Evolutionary conservation across 2,329 filamentous ascomycete genomes (phyloP).

Genomic region (Colletotrichum sp.): DNA sequence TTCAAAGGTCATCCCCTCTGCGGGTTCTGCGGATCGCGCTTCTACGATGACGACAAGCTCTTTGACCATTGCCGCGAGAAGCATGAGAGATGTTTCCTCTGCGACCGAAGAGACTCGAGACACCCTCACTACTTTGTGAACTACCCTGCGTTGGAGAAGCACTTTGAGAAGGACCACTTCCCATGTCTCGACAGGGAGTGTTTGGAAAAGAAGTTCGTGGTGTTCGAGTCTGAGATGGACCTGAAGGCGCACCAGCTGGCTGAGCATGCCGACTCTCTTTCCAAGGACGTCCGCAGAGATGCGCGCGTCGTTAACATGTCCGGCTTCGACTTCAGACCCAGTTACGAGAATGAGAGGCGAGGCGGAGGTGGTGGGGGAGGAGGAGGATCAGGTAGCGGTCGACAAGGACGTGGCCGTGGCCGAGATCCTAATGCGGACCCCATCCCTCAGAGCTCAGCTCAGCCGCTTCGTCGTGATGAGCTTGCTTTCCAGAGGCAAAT

Average conservation of each 20-base stretch:
- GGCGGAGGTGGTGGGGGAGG: conserved; percentile 47
- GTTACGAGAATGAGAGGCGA: conserved; percentile 70
- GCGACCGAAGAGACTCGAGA: conserved; percentile 73
- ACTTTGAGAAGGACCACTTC: conserved; percentile 89
- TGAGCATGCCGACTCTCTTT: conserved; percentile 78
- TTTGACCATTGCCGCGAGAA: conserved; percentile 92
- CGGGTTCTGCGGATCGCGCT: conserved; percentile 87
- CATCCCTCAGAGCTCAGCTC: conserved; percentile 76
- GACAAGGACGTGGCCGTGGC: conserved; percentile 62
- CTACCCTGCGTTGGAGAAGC: conserved; percentile 83
- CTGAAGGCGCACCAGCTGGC: conserved; percentile 91
- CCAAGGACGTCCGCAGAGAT: conserved; percentile 84
- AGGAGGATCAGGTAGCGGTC: conserved; percentile 37
- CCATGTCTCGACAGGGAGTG: conserved; percentile 86
- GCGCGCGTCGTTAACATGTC: conserved; percentile 87
- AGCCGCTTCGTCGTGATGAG: conserved; percentile 84
- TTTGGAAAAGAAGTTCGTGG: conserved; percentile 95
- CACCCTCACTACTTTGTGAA: conserved; percentile 91
- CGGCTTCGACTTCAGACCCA: conserved; percentile 77
- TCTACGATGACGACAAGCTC: conserved; percentile 95
- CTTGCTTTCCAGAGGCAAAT: conserved; percentile 90
- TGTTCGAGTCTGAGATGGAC: conserved; percentile 94
- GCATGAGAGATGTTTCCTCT: conserved; percentile 95
- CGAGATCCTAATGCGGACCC: conserved; percentile 88
- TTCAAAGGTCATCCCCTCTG: conserved; percentile 97